Evolutionary conservation across 768 basidiomycete genomes (phyloP).

Genomic region (Crucibulum laeve): DNA sequence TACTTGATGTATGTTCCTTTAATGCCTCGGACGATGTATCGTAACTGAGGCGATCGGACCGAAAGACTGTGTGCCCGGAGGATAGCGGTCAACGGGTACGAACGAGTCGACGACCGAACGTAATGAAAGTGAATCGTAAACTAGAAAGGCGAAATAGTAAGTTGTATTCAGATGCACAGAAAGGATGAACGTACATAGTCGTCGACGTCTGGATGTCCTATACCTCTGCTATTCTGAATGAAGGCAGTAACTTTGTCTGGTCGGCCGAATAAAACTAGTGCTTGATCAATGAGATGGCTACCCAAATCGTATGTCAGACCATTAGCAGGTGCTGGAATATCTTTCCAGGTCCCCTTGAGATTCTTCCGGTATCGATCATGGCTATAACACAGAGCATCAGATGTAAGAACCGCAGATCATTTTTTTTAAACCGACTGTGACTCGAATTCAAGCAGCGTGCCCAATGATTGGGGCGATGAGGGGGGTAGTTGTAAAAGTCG

Average conservation of each 20-base stretch:
- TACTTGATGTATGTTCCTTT: conserved; percentile 71
- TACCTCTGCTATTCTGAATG: conserved; percentile 63
- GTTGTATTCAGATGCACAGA: neutral
- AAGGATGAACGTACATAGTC: conserved; percentile 40
- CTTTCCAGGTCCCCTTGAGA: conserved; percentile 78
- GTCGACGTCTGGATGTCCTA: conserved; percentile 61
- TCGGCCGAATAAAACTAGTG: conserved; percentile 69
- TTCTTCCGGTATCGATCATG: conserved; percentile 70
- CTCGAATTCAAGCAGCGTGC: conserved; percentile 66
- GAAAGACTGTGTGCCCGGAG: conserved; percentile 70
- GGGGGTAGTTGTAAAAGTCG: conserved; percentile 52
- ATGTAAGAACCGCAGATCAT: conserved; percentile 1
- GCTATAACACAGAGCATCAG: conserved; percentile 25
- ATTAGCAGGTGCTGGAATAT: conserved; percentile 52
- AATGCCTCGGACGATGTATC: conserved; percentile 70
- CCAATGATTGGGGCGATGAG: conserved; percentile 49
- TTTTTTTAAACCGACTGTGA: conserved; percentile 49
- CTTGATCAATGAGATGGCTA: conserved; percentile 77
- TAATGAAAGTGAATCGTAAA: conserved; percentile 55
- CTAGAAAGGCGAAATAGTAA: conserved; percentile 23
- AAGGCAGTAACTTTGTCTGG: conserved; percentile 67
- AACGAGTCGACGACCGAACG: conserved; percentile 28
- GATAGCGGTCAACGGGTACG: conserved; percentile 60
- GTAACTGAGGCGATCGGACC: conserved; percentile 57
- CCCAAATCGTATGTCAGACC: conserved; percentile 78